These are phyloP conservation scores for Penicillium coprophilum DNA, from an alignment of 495 filamentous ascomycete genomes.

Conservation along the genomic window DNA sequence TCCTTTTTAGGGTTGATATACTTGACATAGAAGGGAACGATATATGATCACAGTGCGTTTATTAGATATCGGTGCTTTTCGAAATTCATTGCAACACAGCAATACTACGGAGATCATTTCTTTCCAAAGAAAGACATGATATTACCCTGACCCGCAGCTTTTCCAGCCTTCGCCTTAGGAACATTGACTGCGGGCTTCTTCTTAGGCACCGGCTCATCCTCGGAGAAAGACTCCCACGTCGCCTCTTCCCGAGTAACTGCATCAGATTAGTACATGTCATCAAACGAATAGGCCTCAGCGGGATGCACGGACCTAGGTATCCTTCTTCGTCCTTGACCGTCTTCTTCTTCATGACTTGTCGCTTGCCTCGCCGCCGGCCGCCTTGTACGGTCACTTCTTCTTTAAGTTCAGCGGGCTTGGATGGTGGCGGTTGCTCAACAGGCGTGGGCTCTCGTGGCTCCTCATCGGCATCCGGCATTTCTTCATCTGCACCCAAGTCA, in stretches of 20 bases:
- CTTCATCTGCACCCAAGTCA: constrained; percentile 38
- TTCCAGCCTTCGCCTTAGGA: constrained; percentile 60
- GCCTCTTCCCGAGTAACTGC: constrained; percentile 88
- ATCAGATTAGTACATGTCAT: constrained; percentile 22
- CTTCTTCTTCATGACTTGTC: constrained; percentile 86
- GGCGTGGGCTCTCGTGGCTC: constrained; percentile 54
- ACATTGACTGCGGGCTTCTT: constrained; percentile 56
- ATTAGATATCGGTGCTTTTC: neutral
- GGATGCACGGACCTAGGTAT: constrained; percentile 69
- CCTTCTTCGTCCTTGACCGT: constrained; percentile 89
- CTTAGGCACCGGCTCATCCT: constrained; percentile 75
- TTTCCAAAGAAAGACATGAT: constrained; percentile 96
- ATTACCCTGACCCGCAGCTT: constrained; percentile 57
- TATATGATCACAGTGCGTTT: neutral
- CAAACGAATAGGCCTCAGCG: neutral
- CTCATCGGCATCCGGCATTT: constrained; percentile 49
- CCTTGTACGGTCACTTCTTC: constrained; percentile 50
- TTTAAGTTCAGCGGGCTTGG: constrained; percentile 43
- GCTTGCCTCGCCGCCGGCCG: constrained; percentile 74
- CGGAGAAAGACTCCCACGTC: constrained; percentile 93
- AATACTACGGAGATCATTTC: constrained; percentile 49
- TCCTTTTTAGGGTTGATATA: constrained; percentile 2
- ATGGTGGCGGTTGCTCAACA: constrained; percentile 39
- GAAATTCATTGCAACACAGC: neutral
- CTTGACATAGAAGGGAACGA: neutral